Base-by-base conservation (phyloP, 257 asterid species). In the Nicotiana tomentosiformis region DNA sequence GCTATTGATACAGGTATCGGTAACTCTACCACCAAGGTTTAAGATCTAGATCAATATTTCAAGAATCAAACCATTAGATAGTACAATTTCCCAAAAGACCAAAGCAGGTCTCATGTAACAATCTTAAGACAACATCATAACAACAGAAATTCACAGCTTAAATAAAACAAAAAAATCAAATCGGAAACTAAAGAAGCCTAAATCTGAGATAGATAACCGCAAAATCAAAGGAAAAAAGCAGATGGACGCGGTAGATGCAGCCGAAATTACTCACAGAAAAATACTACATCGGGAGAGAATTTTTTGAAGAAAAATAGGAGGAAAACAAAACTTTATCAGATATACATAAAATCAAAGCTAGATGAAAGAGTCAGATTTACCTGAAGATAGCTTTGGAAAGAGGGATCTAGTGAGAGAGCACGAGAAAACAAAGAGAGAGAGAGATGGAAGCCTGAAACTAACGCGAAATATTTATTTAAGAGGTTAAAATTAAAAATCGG, bases 31-130 rank as follows among this genome's bases (percentile, higher is more conserved):
- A 12, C n/a, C 37, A 72, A 26, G 49, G 3, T 43, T 7, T 49
- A 74, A 74, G 62, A 74, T 74, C 80, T 74, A 74, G 43, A 74
- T 74, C 62, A 74, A 49, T 46, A 74, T 46, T 46, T 70, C 43
- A 74, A 43, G n/a, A 70, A 70, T 12, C 78, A 70, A 70, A 43
- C 8, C 60, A 55, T 15, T 15, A 55, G 18, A 55, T 39, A 12
- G 20, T 3, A 43, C 37, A 12, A 46, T 72, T 39, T 20, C 16
- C 3, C 32, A 35, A 29, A 23, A 69, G 10, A 20, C 5, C 56
- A 4, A 18, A 37, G 32, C 77, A 37, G 6, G 2, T 69, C n/a
- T 18, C 77, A 39, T 69, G 11, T 39, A 39, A 37, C 6, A 69
- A 69, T n/a, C 33, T 69, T 37, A 55, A 37, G 55, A 37, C 26